Evolutionary conservation across 768 basidiomycete genomes (phyloP).

Genomic region (Amanita inopinata): DNA sequence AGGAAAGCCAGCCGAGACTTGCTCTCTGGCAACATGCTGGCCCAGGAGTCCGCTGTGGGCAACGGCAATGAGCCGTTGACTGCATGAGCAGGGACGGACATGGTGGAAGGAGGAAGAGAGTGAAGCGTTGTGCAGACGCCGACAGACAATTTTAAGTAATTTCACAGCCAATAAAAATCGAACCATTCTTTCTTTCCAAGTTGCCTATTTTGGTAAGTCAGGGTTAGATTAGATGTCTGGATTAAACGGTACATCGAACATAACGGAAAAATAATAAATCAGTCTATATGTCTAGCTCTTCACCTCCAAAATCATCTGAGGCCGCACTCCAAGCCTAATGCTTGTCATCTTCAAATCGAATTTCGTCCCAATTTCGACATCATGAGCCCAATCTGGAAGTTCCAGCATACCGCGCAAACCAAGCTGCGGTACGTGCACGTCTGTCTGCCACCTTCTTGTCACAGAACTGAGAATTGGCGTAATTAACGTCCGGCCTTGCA

Average conservation of each 20-base stretch:
- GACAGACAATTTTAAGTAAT: slow-evolving; percentile 10
- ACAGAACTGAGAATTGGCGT: slow-evolving; percentile 10
- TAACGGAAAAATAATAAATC: too few relatives aligned
- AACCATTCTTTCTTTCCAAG: slow-evolving; percentile 19
- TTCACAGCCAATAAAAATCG: slow-evolving; percentile 21
- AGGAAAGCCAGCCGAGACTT: slow-evolving; percentile 31
- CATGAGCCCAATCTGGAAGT: not conserved
- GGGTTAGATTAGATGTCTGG: slow-evolving; percentile 1
- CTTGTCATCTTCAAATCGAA: slow-evolving; percentile 19
- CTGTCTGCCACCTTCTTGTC: slow-evolving; percentile 9
- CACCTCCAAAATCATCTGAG: slow-evolving; percentile 14
- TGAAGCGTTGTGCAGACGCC: slow-evolving; percentile 3
- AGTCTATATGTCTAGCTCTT: slow-evolving; percentile 1
- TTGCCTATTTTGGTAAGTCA: slow-evolving; percentile 6
- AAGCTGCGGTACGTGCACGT: slow-evolving; percentile 16
- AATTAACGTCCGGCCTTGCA: slow-evolving; percentile 16
- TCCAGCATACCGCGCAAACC: slow-evolving; percentile 14
- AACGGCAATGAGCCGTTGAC: slow-evolving; percentile 15
- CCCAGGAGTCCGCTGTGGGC: slow-evolving; percentile 32
- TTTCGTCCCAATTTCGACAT: not conserved
- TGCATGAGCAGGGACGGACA: slow-evolving; percentile 23
- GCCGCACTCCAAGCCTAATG: slow-evolving; percentile 21
- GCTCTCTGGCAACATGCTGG: slow-evolving; percentile 33
- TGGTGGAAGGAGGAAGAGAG: slow-evolving; percentile 15
- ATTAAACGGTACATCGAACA: slow-evolving; percentile 11